A percentile compares a stretch with the other conserved stretches of the same genome.
Conservation (phyloP, 2,329 filamentous ascomycete species). For the Cladosporium halotolerans region DNA sequence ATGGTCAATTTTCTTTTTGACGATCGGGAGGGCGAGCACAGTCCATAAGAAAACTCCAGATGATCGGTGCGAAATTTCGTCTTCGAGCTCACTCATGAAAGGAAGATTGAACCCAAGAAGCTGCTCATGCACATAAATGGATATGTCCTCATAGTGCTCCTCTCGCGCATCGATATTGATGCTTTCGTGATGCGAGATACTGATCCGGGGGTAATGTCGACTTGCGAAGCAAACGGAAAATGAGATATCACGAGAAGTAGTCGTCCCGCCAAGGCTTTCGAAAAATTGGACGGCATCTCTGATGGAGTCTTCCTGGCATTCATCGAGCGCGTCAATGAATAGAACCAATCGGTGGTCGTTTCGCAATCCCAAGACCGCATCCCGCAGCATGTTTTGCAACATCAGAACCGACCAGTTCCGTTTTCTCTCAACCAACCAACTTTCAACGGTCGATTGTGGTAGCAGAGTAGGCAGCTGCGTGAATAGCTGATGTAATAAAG, state of each 20-base stretch:
- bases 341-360: not conserved
- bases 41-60: not conserved
- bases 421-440: slow-evolving; percentile 23
- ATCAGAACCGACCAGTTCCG: not conserved
- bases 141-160: not conserved
- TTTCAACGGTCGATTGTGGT: not conserved
- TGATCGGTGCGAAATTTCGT: too few species aligned
- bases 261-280: not conserved
- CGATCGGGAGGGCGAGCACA: not conserved
- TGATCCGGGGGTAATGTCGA: slow-evolving; percentile 3
- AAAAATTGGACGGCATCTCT: not conserved
- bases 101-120: too few species aligned
- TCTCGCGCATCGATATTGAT: not conserved
- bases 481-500: not conserved
- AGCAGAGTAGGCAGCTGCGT: not conserved
- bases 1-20: not conserved
- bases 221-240: slow-evolving; percentile 1
- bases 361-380: not conserved
- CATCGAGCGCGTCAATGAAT: slow-evolving; percentile 9
- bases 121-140: not conserved
- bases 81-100: not conserved
- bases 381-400: not conserved
- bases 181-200: not conserved
- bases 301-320: not conserved
- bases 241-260: not conserved